Base-by-base conservation (phyloP, 1,284 basidiomycete genomes). In the Kalmanozyma brasiliensis region DNA sequence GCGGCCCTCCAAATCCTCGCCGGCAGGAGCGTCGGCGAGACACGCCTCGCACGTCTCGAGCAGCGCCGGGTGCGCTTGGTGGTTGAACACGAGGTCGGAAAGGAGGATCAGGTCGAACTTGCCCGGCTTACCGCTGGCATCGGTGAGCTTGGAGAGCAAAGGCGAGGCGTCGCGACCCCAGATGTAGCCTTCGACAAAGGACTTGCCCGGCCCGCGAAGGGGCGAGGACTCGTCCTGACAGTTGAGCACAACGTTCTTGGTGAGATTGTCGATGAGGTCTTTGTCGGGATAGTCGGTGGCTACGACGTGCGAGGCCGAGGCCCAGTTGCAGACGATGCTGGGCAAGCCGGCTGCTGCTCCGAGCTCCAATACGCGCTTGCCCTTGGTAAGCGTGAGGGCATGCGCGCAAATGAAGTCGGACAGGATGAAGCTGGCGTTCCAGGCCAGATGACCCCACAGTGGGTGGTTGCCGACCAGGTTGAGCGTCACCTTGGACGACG, bases 331-430 rank as follows among this genome's bases (percentile, higher is more conserved):
- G 1, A 69, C 74, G 32, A 78, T 78, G 30, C 66, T 89, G 0
- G 95, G 95, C 16, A 98, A 84, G 0, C 89, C 94, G 1, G 92
- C 93, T 0, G 93, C 95, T 0, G 95, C 95, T 1, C 95, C 95
- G 0, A 98, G 87, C 82, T 98, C 95, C 2, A 98, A 85, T 0
- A 97, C 88, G 24, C 81, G 84, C 52, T 84, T 84, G 14, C 77
- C 83, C 8, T 70, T 51, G 8, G 84, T 80, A 3, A 85, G 68
- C 0, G 85, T 81, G 0, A 76, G 73, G 40, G 89, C 85, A 19
- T 85, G 60, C 14, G 67, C 60, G 38, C 82, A 76, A 24, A 84
- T 73, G 55, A 80, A 84, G 24, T 72, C 73, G 4, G 82, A 73
- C 19, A 84, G 62, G 29, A 78, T 79, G 32, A 80, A 83, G n/a